Conservation (phyloP, 176 grass and related monocot genomes). For the Triticum turgidum region DNA sequence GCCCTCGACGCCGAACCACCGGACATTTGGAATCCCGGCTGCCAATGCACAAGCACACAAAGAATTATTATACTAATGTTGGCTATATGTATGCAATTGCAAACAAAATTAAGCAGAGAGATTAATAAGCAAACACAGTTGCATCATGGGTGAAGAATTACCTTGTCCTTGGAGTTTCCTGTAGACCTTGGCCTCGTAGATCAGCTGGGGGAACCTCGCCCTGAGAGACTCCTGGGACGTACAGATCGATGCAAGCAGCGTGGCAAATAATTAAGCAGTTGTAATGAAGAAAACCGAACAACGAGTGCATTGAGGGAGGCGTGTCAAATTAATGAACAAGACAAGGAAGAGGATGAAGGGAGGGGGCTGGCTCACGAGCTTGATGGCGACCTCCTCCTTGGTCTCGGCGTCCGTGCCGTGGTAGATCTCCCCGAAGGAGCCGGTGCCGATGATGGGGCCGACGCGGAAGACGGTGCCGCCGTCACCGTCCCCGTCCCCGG, state of each 20-base stretch:
- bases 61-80: too few relatives aligned
- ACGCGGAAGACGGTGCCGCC: slow-evolving; percentile 52
- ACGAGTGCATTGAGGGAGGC: background rate
- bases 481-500: background rate
- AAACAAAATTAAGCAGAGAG: background rate
- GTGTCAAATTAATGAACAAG: background rate
- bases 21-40: slow-evolving; percentile 36
- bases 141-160: background rate
- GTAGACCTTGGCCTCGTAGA: background rate
- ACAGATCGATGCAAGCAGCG: background rate
- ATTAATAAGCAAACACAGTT: background rate
- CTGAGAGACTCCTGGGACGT: background rate
- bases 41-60: background rate
- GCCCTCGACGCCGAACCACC: slow-evolving; percentile 70
- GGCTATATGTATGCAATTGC: too few relatives aligned
- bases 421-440: slow-evolving; percentile 73
- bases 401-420: slow-evolving; percentile 77
- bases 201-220: background rate
- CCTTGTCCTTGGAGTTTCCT: background rate
- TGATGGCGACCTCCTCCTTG: slow-evolving; percentile 87
- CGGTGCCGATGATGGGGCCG: slow-evolving; percentile 66
- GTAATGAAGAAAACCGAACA: background rate
- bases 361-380: slow-evolving; percentile 56
- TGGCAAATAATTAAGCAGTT: background rate
- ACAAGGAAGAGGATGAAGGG: background rate